These are phyloP conservation scores for Solanum lycopersicoides DNA, from an alignment of 257 asterid genomes.

Conservation along the genomic window DNA sequence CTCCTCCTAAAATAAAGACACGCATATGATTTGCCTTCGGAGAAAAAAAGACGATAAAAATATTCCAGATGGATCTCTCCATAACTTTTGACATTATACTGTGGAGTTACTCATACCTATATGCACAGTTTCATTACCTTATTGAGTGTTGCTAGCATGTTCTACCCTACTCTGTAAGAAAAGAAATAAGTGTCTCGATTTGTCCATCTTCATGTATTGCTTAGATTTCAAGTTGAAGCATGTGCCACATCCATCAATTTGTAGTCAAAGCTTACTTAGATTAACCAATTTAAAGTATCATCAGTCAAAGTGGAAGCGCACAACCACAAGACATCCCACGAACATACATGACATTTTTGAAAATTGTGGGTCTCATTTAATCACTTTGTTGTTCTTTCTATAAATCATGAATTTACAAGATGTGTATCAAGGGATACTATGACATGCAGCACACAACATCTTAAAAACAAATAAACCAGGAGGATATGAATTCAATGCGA, in stretches of 20 bases:
- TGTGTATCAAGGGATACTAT: background rate
- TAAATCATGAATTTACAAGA: background rate
- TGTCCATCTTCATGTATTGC: background rate
- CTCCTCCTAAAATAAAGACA: slow-evolving; percentile 35
- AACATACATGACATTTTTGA: background rate
- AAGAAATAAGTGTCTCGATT: background rate
- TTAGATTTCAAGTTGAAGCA: background rate
- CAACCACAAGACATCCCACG: background rate
- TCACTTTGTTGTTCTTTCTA: background rate
- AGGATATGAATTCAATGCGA: background rate
- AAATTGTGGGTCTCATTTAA: background rate
- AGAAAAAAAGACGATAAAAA: background rate
- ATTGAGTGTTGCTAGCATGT: background rate
- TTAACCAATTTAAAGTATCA: background rate
- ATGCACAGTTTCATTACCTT: background rate
- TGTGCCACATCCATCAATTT: background rate
- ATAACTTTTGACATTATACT: background rate
- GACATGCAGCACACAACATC: background rate
- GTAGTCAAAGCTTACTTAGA: background rate
- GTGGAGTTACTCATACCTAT: background rate
- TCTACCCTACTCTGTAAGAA: background rate
- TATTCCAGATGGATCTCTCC: background rate
- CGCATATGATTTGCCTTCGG: background rate
- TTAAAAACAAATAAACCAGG: background rate
- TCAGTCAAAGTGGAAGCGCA: background rate